phyloP scores from a whole-genome alignment of 768 basidiomycete species.

The Gymnopilus dilepis region DNA sequence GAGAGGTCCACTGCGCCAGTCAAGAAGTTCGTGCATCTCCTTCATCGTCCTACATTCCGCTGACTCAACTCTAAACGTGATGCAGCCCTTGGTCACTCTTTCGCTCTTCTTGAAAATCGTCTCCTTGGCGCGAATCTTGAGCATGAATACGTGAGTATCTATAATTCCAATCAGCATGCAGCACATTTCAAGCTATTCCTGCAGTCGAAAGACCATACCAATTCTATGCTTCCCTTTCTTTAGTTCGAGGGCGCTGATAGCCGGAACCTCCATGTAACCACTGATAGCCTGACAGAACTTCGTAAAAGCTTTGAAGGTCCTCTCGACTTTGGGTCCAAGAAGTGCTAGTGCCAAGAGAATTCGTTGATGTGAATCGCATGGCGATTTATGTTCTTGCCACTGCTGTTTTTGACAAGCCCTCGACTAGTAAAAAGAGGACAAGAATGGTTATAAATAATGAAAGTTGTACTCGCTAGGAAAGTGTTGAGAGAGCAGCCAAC shows the following conservation, averaged over 20 bases:
- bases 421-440: slow-evolving; percentile 13
- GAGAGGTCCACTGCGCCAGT: slow-evolving; percentile 19
- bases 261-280: slow-evolving; percentile 18
- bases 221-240: slow-evolving; percentile 18
- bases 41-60: slow-evolving; percentile 22
- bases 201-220: neutral
- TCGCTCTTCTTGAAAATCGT: slow-evolving; percentile 18
- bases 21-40: slow-evolving; percentile 21
- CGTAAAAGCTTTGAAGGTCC: slow-evolving; percentile 19
- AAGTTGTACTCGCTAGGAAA: neutral
- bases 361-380: slow-evolving; percentile 13
- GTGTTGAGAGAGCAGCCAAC: neutral
- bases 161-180: neutral
- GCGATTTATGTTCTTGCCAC: slow-evolving; percentile 19
- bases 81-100: slow-evolving; percentile 9
- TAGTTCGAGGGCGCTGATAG: slow-evolving; percentile 22
- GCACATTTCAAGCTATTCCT: neutral
- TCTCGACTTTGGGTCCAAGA: slow-evolving; percentile 15
- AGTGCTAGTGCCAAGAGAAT: slow-evolving; percentile 12
- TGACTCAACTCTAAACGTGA: slow-evolving; percentile 18
- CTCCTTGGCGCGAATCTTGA: slow-evolving; percentile 19
- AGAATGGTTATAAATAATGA: neutral
- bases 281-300: slow-evolving; percentile 20
- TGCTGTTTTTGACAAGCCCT: slow-evolving; percentile 21
- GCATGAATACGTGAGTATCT: slow-evolving; percentile 21